Evolutionary conservation across 495 filamentous ascomycete genomes (phyloP), one percentile per base, ranked within the genome.

Genomic region (Glonium stellatum): DNA sequence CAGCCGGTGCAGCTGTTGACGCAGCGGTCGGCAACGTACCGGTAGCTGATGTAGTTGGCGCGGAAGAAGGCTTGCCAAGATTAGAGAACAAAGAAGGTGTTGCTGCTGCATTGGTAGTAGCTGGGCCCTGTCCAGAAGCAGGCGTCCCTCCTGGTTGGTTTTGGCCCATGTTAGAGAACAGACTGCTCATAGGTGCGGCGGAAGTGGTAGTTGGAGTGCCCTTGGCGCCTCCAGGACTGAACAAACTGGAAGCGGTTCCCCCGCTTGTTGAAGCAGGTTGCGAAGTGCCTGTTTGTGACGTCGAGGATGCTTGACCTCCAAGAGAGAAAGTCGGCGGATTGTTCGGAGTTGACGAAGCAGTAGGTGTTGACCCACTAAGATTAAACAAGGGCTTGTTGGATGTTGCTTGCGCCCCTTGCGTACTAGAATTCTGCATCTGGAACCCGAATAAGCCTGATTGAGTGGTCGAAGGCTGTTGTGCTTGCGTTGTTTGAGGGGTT

Each of bases 361-460:
- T 57, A n/a, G 52, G 52, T 53, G 61, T 58, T 13, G 60, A 55
- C 41, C 65, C 53, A 57, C 65, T 57, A 53, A 46, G 46, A 31
- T n/a, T 55, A 53, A 67, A 67, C 48, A 64, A 61, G 49, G 60
- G 55, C 37, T 50, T n/a, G 19, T 60, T 57, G 36, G 60, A 36
- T 13, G 60, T 61, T 22, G 39, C 60, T 58, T 67, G 64, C 41
- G 36, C 36, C 18, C 34, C 52, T 55, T 55, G 52, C 15, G 57
- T 41, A 18, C 56, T 48, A 23, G 34, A 3, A 21, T 47, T 27
- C 27, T 54, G 56, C 12, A 57, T 41, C 48, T 44, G 41, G 42
- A 51, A 51, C 6, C 36, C 22, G 36, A 42, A 55, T 15, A 42
- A 18, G 52, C 31, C 31, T 11, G 27, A 37, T 0, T 1, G 36